Base-by-base conservation (phyloP, 2,329 filamentous ascomycete genomes). In the Penicillium sp. region DNA sequence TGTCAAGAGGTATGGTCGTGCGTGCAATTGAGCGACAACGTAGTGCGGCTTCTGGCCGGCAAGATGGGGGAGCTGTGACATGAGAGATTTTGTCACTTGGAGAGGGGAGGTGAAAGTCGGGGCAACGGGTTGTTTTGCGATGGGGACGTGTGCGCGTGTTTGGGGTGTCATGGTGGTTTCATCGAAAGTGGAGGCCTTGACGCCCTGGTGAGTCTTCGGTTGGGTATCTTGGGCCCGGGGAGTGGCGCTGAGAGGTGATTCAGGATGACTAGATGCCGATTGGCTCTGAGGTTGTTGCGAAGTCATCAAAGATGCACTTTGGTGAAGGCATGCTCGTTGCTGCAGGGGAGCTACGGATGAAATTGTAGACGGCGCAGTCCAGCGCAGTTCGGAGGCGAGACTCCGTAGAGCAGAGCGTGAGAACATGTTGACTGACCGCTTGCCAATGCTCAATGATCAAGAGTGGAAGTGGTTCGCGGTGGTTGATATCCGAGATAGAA, bases 1-100 rank as follows among this genome's bases (percentile, higher is more conserved):
- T 0, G 79, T 81, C 50, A 81, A 68, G 25, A 81, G 75, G 68
- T 79, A 81, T n/a, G 79, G 78, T n/a, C 75, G 73, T 4, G 76
- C 75, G 64, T 81, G 79, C 31, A 81, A 66, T 65, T 81, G 78
- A 12, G 78, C 76, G 27, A 75, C 73, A 41, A 81, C 73, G 67
- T 80, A 81, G 70, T 80, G 78, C 25, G 78, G 76, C 38, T 70
- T 66, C 64, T 81, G 79, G 44, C 73, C 68, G 42, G 69, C 68
- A 51, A 81, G 76, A 53, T 75, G 68, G 8, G 79, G 78, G 35
- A 81, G 76, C 51, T 76, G 73, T 21, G 69, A 63, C 62, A 77
- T 72, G 35, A 79, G 65, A 15, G 77, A 74, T 59, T 75, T 67
- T 19, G 73, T 75, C 53, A 80, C 69, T 63, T 77, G 71, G 23